Base-by-base conservation (phyloP, 768 basidiomycete genomes). In the Vararia minispora region DNA sequence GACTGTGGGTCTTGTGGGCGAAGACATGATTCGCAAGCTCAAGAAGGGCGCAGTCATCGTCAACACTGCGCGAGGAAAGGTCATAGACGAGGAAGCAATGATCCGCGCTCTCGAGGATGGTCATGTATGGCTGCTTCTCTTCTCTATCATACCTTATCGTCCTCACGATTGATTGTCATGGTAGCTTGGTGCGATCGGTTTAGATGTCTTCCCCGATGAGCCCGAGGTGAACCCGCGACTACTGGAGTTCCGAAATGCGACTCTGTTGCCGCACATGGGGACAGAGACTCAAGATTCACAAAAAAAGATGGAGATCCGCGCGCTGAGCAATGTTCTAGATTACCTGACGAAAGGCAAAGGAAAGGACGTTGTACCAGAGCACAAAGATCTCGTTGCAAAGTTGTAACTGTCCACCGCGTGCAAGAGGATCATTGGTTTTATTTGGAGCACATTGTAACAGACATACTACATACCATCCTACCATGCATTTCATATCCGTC, bases 181-280 rank as follows among this genome's bases (percentile, higher is more conserved):
- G 33, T 52, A 88, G 87, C 68, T 91, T 43, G 72, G 69, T 26
- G 79, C 79, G 2, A 83, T 83, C 14, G 89, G 89, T 11, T 63
- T 92, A 26, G 88, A 92, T 48, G 89, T 91, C 17, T 90, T 69
- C 58, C 86, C 88, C 8, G 69, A 90, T 59, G 87, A 90, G 52
- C 89, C 90, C 1, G 56, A 70, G 32, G 75, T 89, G 28, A 81
- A 89, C 50, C 79, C 84, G 4, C 73, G 79, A 21, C 61, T 94
- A 24, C 66, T 91, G 39, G 71, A 73, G n/a, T 85, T 87, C 58
- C 76, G 81, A 7, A 76, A 89, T 45, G 79, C 88, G 45, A 81
- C 81, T 22, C 66, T 97, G 7, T 69, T 97, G 14, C 92, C 91
- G 1, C 92, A 94, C 57, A 79, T 94, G 78, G 92, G 91, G 6